Evolutionary conservation across 805 yeast species (phyloP).

Genomic region (Candida odintsovae): DNA sequence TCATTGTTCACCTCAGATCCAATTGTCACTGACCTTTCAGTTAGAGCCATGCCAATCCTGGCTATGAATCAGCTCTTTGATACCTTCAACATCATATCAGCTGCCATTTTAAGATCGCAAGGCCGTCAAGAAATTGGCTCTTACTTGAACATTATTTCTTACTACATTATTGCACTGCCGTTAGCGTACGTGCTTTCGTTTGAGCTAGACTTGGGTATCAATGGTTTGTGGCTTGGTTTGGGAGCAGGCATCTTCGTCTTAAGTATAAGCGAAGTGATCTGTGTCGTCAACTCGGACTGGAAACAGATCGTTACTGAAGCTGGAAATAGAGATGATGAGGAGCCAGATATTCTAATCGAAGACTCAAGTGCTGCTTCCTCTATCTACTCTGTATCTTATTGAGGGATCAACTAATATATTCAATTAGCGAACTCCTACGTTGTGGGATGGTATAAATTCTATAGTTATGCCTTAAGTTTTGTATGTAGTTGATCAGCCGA

Average conservation of each 20-base stretch:
- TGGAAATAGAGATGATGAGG: constrained; percentile 23
- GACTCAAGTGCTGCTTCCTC: constrained; percentile 19
- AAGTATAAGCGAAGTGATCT: constrained; percentile 41
- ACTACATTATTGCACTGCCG: constrained; percentile 69
- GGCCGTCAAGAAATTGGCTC: constrained; percentile 76
- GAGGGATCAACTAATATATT: not conserved
- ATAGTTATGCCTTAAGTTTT: not conserved
- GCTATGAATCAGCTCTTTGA: constrained; percentile 65
- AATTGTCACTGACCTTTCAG: constrained; percentile 48
- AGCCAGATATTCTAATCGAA: constrained; percentile 20
- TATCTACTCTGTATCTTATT: not conserved
- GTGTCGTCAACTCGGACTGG: constrained; percentile 50
- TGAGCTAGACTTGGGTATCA: constrained; percentile 37
- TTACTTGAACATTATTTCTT: constrained; percentile 57
- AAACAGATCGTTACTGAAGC: constrained; percentile 35
- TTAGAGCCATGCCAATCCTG: constrained; percentile 54
- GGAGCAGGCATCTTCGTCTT: constrained; percentile 58
- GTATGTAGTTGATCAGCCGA: constrained; percentile 22
- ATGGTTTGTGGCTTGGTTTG: constrained; percentile 72
- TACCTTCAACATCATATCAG: constrained; percentile 63
- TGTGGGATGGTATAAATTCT: not conserved
- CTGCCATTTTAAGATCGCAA: constrained; percentile 70
- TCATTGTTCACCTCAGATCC: constrained; percentile 55
- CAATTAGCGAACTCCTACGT: not conserved
- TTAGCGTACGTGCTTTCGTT: constrained; percentile 56